Evolutionary conservation across 129 eudicot genomes (phyloP).

Genomic region (Rutidosis leptorrhynchoides): DNA sequence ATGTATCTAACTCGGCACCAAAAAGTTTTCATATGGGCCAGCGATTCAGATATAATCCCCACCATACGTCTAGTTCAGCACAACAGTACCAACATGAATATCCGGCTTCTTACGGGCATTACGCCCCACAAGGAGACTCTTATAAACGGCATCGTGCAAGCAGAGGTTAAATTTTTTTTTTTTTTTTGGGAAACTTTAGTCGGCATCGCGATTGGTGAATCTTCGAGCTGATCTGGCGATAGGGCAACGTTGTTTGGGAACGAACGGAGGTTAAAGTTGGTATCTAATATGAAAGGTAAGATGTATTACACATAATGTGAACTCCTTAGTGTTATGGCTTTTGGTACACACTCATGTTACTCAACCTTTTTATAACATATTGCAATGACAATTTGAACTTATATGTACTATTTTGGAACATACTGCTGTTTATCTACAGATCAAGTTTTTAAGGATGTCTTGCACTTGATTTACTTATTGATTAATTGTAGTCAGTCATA

Average conservation of each 20-base stretch:
- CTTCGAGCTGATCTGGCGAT: no score
- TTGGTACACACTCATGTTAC: neutral
- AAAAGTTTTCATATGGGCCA: neutral
- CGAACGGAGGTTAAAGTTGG: conserved; percentile 18
- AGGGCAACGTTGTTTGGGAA: no score
- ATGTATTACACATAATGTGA: conserved; percentile 4
- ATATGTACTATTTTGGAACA: neutral
- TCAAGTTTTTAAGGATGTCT: neutral
- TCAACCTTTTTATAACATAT: conserved; percentile 1
- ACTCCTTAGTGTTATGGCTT: neutral
- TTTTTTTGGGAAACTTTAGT: no score
- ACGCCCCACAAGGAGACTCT: no score
- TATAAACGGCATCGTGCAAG: conserved; percentile 39
- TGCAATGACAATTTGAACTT: conserved; percentile 14
- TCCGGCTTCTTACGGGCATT: conserved; percentile 4
- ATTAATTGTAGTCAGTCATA: neutral
- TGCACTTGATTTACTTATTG: no score
- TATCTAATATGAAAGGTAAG: neutral
- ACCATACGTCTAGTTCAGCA: neutral
- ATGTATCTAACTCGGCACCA: neutral
- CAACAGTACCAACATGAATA: neutral
- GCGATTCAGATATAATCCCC: neutral
- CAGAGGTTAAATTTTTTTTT: no score
- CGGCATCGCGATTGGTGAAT: no score
- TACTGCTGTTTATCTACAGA: neutral